These are phyloP conservation scores for Endotrypanum monterogeii DNA, from an alignment of 208 protist species.

Conservation along the genomic window DNA sequence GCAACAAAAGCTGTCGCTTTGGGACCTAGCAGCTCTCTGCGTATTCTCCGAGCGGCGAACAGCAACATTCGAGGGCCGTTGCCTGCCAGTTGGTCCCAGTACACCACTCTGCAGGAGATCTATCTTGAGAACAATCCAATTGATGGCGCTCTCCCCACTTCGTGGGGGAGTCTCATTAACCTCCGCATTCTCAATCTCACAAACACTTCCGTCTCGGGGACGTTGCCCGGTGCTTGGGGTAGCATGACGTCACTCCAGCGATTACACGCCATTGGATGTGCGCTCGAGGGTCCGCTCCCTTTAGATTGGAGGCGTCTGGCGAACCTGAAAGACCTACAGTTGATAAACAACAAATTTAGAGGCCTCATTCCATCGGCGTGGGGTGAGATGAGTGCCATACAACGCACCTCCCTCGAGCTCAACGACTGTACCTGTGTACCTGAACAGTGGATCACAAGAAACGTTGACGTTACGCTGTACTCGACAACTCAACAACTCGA, in stretches of 20 bases:
- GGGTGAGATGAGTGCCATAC: background rate
- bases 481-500: background rate
- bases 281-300: background rate
- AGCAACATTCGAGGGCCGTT: background rate
- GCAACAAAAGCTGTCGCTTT: too few species aligned
- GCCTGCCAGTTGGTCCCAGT: background rate
- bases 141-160: background rate
- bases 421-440: conserved; percentile 1
- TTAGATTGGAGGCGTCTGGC: background rate
- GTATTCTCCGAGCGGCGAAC: background rate
- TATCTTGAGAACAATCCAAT: background rate
- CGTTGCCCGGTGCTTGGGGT: background rate
- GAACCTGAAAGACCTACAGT: background rate
- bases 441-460: background rate
- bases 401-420: background rate
- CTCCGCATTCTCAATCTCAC: conserved; percentile 3
- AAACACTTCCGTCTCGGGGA: background rate
- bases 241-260: background rate
- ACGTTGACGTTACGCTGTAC: background rate
- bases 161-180: background rate
- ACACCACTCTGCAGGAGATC: background rate
- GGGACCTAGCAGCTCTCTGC: background rate
- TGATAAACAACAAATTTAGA: background rate
- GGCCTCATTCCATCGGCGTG: background rate
- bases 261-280: background rate